Evolutionary conservation across 192 early-diverging fungal genomes (phyloP), one percentile per base, ranked within the genome.

Genomic region (Thamnidium elegans): DNA sequence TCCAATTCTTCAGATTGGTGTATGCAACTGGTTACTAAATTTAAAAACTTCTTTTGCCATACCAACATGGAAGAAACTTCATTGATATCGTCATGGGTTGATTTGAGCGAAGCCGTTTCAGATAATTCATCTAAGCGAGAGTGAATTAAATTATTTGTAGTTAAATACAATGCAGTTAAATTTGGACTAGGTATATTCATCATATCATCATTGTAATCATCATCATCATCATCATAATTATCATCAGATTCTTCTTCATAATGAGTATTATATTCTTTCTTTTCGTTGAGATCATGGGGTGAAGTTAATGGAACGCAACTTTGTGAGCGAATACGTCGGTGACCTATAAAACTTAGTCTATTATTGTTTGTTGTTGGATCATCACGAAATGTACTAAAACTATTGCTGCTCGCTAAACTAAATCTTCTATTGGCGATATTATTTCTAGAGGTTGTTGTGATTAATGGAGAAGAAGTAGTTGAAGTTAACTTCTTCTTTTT

Each of bases 51-150:
- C 1, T 56, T 21, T 50, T 60, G 20, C 72, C 72, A 68, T 20
- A 53, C 55, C 9, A 50, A 42, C 21, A 30, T 19, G 17, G 64
- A 56, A 30, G 64, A 11, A 32, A 17, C 7, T n/a, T 50, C 30
- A 32, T 55, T 39, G 3, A 31, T 17, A 15, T 59, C 43, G 10
- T 59, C 20, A 20, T 23, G 21, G 3, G 44, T 39, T 1, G 68
- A 63, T n/a, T 59, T 50, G 36, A 62, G 54, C 2, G 67, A 68
- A 9, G 60, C 50, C 4, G 68, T 58, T 19, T 64, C 54, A 11
- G 68, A 70, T 39, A 73, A 36, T 50, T 68, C 66, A 19, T 73
- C 72, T 8, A 73, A 46, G 7, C 72, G 66, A 6, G 66, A 60
- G 19, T 58, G 39, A 14, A 73, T 67, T 11, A 73, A 56, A 14